Evolutionary conservation across 2,329 filamentous ascomycete species (phyloP), one percentile per base, ranked within the genome.

Genomic region (Calonectria fujianensis): DNA sequence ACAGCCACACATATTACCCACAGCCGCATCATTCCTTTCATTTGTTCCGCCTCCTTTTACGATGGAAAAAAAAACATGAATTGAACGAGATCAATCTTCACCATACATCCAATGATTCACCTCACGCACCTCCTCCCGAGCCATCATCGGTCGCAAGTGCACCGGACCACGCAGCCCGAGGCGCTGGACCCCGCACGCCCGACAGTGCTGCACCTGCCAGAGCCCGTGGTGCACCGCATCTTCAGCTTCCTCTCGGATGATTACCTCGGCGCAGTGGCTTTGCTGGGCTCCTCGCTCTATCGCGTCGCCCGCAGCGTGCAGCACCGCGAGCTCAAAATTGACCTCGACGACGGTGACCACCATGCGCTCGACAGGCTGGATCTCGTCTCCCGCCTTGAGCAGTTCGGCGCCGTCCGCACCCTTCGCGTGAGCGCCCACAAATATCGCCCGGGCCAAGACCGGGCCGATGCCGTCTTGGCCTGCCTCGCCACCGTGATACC

Each of bases 131-230:
- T 39, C 3, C 48, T 69, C 41, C 32, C 39, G n/a, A 24, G 11
- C 32, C 13, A 2, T 27, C 32, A 2, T 27, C 32, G 32, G 11
- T 16, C 20, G 13, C 32, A 24, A 32, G 4, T 10, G 11, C 9
- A 20, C 2, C 20, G 32, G 11, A 27, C 54, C 3, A 39, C 24
- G 8, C 54, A 54, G 50, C 68, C 59, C 24, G 29, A 64, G 13
- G 41, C 69, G 24, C 8, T 72, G 3, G 59, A 76, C 51, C 32
- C 7, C 29, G 29, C 57, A 18, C 54, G 37, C 5, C 68, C 74
- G 35, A 72, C 63, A 7, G 18, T 75, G 13, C 57, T 69, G 20
- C 64, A 65, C n/a, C 37, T 76, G 29, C 74, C 69, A 11, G 74
- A 70, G 37, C 51, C 20, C 18, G 59, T 74, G 3, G 24, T 76